Evolutionary conservation across 305 asterid genomes (phyloP).

Genomic region (Solanum hybrid): DNA sequence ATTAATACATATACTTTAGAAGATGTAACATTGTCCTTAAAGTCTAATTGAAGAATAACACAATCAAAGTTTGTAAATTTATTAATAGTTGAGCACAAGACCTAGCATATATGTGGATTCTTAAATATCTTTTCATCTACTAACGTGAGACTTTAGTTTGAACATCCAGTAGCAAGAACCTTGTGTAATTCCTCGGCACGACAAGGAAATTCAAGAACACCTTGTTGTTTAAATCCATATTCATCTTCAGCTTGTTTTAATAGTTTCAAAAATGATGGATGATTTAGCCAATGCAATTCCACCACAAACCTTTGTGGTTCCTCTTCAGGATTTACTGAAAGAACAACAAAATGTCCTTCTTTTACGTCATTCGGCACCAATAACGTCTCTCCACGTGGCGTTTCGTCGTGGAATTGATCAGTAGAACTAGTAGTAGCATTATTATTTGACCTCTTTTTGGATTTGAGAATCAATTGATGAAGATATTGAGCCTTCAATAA

Average conservation of each 20-base stretch:
- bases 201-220: not conserved
- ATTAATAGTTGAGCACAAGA: not conserved
- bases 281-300: not conserved
- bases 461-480: not conserved
- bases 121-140: not conserved
- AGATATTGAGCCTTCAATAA: not conserved
- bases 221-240: not conserved
- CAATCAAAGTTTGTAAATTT: not conserved
- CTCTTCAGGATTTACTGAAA: not conserved
- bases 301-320: not conserved
- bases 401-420: not conserved
- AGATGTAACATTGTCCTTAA: not conserved
- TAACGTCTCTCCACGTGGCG: not conserved
- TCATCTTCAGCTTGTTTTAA: not conserved
- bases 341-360: conserved; percentile 53
- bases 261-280: not conserved
- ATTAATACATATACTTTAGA: not conserved
- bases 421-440: not conserved
- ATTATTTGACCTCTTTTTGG: not conserved
- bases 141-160: not conserved
- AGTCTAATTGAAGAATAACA: not conserved
- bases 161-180: not conserved
- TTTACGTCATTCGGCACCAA: conserved; percentile 35
- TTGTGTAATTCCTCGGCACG: not conserved
- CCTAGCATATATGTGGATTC: not conserved